Evolutionary conservation across 768 basidiomycete genomes (phyloP), one percentile per base, ranked within the genome.

Genomic region (Scleroderma bovista): DNA sequence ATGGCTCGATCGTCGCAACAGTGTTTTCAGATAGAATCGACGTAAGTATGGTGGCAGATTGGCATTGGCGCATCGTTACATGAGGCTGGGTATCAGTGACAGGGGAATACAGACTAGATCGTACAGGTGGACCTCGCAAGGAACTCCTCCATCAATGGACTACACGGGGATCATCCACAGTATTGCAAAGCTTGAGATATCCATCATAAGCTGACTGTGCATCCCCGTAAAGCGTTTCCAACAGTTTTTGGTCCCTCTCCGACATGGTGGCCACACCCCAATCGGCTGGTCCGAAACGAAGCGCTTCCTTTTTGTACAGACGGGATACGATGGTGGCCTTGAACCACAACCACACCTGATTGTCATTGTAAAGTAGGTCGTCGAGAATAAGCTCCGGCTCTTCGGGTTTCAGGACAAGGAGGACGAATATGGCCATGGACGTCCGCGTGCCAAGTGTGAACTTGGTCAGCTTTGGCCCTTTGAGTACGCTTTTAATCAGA

Each of bases 341-440:
- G 16, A 24, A 47, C 20, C 8, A 31, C 19, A 9, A 24, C 46
- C 36, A 47, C 8, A 47, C 22, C 3, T 26, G 16, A 13, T 34
- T 47, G 32, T 62, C 61, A 55, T 56, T 54, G 51, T 53, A 53
- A 23, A 45, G 20, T 13, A 49, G 16, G 29, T 49, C 23, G 15
- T 49, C n/a, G 1, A 49, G 39, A 17, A 42, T 11, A 17, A 23
- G 8, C 17, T 32, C 46, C 9, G 46, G 39, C 15, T 49, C 48
- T 10, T 32, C 23, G n/a, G 48, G 48, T 12, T 43, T 31, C 15
- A 62, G 51, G 24, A 60, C 38, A n/a, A 59, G 56, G 19, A 51
- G 51, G 10, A 51, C 51, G 26, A 64, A 55, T 16, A 60, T 52
- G 2, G 58, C 47, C 52, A 57, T 64, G 13, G 54, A 56, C 3